Percentiles rank a stretch among this genome's conserved stretches.
These are phyloP conservation scores for Amphichorda felina DNA, from an alignment of 2,329 filamentous ascomycete genomes.

Conservation along the genomic window DNA sequence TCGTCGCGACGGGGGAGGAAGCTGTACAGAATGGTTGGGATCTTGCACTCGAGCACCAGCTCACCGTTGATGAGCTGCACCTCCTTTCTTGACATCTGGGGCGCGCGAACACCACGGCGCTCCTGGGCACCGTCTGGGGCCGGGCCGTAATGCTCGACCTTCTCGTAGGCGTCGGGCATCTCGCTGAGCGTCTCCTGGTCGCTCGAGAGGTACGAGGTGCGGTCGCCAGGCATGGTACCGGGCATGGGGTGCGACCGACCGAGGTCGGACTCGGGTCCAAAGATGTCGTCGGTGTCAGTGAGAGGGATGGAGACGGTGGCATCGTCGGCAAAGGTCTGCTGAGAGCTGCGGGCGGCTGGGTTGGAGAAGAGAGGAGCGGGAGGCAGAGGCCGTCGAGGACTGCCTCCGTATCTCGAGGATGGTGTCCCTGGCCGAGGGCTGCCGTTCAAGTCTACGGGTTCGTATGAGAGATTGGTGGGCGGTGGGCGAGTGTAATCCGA, in stretches of 20 bases:
- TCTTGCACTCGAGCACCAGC: conserved; percentile 96
- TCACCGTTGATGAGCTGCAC: conserved; percentile 96
- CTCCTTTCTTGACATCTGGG: conserved; percentile 86
- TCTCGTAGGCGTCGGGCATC: conserved; percentile 26
- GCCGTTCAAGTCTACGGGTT: conserved; percentile 80
- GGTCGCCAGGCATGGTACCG: conserved; percentile 27
- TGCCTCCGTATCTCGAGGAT: conserved; percentile 78
- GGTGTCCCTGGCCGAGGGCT: conserved; percentile 84
- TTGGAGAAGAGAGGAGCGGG: conserved; percentile 74
- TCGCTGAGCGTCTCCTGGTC: conserved; percentile 46
- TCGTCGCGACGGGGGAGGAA: conserved; percentile 90
- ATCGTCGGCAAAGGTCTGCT: conserved; percentile 48
- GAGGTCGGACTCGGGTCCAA: conserved; percentile 49
- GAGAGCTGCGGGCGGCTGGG: conserved; percentile 31
- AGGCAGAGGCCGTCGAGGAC: conserved; percentile 75
- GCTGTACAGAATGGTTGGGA: conserved; percentile 94
- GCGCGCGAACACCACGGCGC: conserved; percentile 72
- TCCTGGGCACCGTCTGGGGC: conserved; percentile 81
- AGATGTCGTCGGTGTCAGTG: conserved; percentile 56
- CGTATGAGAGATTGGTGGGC: conserved; percentile 61
- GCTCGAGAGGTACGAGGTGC: conserved; percentile 42
- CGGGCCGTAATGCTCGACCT: conserved; percentile 69
- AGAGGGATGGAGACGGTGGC: conserved; percentile 58
- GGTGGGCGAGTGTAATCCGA: conserved; percentile 61
- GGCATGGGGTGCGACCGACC: conserved; percentile 36